These are phyloP conservation scores for Cordyceps fumosorosea DNA, from an alignment of 2,329 filamentous ascomycete genomes.

Conservation along the genomic window DNA sequence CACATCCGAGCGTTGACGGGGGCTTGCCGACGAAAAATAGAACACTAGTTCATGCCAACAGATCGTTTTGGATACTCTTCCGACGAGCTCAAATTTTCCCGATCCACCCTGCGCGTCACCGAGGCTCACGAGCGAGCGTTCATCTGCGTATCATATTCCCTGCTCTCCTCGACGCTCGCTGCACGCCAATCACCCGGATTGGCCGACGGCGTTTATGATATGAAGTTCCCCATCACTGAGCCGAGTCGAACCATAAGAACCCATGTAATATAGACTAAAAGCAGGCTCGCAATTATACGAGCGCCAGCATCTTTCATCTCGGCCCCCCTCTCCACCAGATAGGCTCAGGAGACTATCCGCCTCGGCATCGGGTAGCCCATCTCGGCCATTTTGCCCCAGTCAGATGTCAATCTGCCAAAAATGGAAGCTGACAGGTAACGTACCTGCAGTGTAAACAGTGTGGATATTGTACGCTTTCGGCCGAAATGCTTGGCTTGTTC, in stretches of 20 bases:
- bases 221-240: not conserved
- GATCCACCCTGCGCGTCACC: slow-evolving; percentile 8
- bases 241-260: not conserved
- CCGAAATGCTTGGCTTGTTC: not conserved
- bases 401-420: not conserved
- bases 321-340: not conserved
- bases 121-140: slow-evolving; percentile 6
- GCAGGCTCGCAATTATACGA: not conserved
- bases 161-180: not conserved
- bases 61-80: slow-evolving; percentile 12
- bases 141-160: not conserved
- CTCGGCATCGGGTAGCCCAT: not conserved
- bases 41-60: slow-evolving; percentile 7
- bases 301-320: not conserved
- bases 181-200: not conserved
- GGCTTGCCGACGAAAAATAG: slow-evolving; percentile 1
- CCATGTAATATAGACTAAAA: not conserved
- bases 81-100: slow-evolving; percentile 4
- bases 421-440: not conserved
- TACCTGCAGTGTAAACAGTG: not conserved
- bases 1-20: not conserved
- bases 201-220: slow-evolving; percentile 2
- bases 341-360: not conserved
- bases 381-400: not conserved
- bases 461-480: not conserved